These are phyloP conservation scores for Nakazawaea ambrosiae DNA, from an alignment of 805 yeast species.

Conservation along the genomic window DNA sequence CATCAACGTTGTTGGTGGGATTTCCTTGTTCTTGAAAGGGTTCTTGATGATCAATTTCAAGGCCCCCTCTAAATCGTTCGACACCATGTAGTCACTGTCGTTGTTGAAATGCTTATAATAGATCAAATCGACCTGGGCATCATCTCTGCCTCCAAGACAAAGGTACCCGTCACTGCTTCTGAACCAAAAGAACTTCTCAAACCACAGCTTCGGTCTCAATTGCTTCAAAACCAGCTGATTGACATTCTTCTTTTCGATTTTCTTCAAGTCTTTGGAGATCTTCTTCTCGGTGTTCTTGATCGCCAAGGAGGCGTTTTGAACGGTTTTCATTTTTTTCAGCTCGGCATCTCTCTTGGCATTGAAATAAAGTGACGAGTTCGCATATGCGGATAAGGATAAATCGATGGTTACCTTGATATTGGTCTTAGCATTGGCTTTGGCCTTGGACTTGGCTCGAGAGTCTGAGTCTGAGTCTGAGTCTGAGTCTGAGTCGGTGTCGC, in stretches of 20 bases:
- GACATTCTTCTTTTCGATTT: conserved; percentile 44
- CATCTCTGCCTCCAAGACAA: conserved; percentile 82
- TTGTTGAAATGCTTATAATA: conserved; percentile 67
- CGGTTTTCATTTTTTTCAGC: conserved; percentile 75
- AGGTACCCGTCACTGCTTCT: conserved; percentile 84
- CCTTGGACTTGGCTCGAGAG: conserved; percentile 9
- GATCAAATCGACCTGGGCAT: conserved; percentile 70
- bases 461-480: conserved; percentile 26
- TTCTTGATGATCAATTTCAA: conserved; percentile 76
- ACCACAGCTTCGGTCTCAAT: conserved; percentile 74
- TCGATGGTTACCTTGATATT: conserved; percentile 60
- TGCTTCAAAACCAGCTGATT: conserved; percentile 39
- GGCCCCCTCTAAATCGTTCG: conserved; percentile 68
- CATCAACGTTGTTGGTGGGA: conserved; percentile 80
- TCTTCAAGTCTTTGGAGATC: conserved; percentile 64
- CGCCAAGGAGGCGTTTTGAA: conserved; percentile 68
- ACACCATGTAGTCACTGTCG: conserved; percentile 64
- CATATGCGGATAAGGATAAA: conserved; percentile 68
- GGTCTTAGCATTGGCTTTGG: conserved; percentile 12
- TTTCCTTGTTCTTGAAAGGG: conserved; percentile 58
- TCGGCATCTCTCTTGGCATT: conserved; percentile 69
- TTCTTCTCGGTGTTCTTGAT: conserved; percentile 76
- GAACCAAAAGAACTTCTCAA: conserved; percentile 94
- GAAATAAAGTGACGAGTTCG: conserved; percentile 81
- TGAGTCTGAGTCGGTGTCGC: conserved; percentile 26